Base-by-base conservation (phyloP, 2,329 filamentous ascomycete genomes). In the Chaetomium olivaceum region DNA sequence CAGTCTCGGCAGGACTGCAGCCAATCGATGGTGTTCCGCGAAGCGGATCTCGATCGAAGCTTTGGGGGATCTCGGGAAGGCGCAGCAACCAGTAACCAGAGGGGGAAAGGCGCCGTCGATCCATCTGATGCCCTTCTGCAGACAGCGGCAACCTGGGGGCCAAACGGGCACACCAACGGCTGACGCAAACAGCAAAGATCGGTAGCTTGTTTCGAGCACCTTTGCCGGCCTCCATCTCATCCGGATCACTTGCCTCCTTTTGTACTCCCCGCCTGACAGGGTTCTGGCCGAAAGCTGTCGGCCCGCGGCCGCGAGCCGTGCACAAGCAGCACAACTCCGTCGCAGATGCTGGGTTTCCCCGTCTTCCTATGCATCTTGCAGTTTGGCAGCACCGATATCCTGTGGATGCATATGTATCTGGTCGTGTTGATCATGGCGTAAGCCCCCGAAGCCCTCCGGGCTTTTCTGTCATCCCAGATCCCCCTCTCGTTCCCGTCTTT, bases 61-160 rank as follows among this genome's bases (percentile, higher is more conserved):
- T 21, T 52, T 58, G 43, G n/a, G n/a, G 61, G 55, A 63, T 63
- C 55, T 58, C 61, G 61, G 61, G 61, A 58, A 51, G 43, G 61
- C 55, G 33, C 55, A 63, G 54, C 16, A n/a, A 21, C 50, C 6
- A 31, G 9, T 25, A 36, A 21, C 59, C 46, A 58, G 9, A 19
- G 43, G 16, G 12, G 55, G 29, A 9, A 51, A 52, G 31, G 14
- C 21, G 36, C 52, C 48, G 56, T 25, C 48, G 56, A 58, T 59
- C 48, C 12, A 23, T 36, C 27, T 61, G 58, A 54, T 61, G 36
- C 12, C 46, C 1, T 23, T 19, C 58, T 60, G 46, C 58, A 27
- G 29, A 6, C 31, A n/a, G 25, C 31, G 23, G 31, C 25, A 48
- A 54, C 4, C 25, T 9, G 51, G 51, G 25, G 16, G 14, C 36